Conservation (phyloP, 2,329 filamentous ascomycete species). For the Cercospora beticola region DNA sequence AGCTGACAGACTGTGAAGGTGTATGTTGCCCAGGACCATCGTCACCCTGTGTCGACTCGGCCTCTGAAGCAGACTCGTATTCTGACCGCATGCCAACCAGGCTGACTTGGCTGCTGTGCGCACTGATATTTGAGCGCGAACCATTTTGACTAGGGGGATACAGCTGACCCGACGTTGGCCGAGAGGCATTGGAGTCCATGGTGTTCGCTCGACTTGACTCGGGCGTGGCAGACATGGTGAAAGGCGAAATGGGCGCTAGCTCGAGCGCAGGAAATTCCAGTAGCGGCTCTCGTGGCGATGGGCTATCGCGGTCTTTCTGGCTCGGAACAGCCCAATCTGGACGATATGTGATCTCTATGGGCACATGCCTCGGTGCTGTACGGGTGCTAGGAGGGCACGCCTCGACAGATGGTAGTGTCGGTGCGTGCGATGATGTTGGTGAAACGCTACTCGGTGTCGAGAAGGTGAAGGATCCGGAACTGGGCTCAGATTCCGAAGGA, state of each 20-base stretch:
- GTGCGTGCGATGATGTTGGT: constrained; percentile 13
- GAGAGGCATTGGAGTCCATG: constrained; percentile 49
- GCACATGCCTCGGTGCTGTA: constrained; percentile 46
- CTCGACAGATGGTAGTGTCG: constrained; percentile 9
- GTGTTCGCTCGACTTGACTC: constrained; percentile 48
- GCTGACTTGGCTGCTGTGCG: constrained; percentile 50
- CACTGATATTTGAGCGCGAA: constrained; percentile 41
- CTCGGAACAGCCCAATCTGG: constrained; percentile 46
- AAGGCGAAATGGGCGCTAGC: constrained; percentile 32
- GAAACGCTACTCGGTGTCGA: constrained; percentile 17
- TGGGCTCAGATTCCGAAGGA: constrained; percentile 17
- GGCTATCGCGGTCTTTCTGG: constrained; percentile 39
- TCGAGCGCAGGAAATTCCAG: constrained; percentile 30
- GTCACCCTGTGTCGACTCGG: constrained; percentile 32
- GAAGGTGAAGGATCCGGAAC: constrained; percentile 20
- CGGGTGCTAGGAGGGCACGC: constrained; percentile 20
- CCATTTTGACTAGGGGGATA: constrained; percentile 40
- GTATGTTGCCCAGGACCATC: constrained; percentile 32
- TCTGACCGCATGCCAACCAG: constrained; percentile 44
- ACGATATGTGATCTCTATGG: constrained; percentile 45
- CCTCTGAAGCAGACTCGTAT: constrained; percentile 44
- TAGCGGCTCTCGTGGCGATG: constrained; percentile 22
- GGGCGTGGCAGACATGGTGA: constrained; percentile 46
- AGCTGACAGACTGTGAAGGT: constrained; percentile 31
- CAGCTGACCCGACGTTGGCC: constrained; percentile 45